phyloP scores from a whole-genome alignment of 306 rosid species.

The Cicer chorassanicum region DNA sequence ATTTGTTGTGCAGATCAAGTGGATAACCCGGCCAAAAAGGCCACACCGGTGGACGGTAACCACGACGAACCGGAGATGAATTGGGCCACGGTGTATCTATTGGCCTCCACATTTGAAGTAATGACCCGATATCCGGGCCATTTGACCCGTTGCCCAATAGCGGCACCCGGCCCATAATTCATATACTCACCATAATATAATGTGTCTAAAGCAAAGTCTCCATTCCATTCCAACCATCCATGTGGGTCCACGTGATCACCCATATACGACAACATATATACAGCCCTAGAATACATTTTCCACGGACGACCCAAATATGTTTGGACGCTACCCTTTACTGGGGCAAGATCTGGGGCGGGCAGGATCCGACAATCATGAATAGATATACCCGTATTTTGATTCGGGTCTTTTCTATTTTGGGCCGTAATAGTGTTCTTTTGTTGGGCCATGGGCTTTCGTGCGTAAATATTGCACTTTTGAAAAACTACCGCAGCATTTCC shows the following conservation, averaged over 20 bases:
- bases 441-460: slow-evolving; percentile 76
- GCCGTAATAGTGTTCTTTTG: slow-evolving; percentile 92
- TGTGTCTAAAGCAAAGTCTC: slow-evolving; percentile 64
- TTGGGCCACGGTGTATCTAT: slow-evolving; percentile 68
- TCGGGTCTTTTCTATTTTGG: slow-evolving; percentile 89
- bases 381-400: slow-evolving; percentile 93
- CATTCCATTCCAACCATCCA: slow-evolving; percentile 92
- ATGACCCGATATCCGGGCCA: slow-evolving; percentile 93
- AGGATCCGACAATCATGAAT: slow-evolving; percentile 77
- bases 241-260: slow-evolving; percentile 68
- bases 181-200: slow-evolving; percentile 89
- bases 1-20: slow-evolving; percentile 33
- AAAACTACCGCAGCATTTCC: slow-evolving; percentile 90
- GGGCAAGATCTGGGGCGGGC: slow-evolving; percentile 61
- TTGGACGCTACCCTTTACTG: slow-evolving; percentile 53
- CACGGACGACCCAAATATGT: slow-evolving; percentile 93
- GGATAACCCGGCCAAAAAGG: slow-evolving; percentile 74
- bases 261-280: slow-evolving; percentile 70
- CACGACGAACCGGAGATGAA: slow-evolving; percentile 85
- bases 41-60: slow-evolving; percentile 94
- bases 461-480: slow-evolving; percentile 75
- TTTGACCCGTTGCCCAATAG: slow-evolving; percentile 65
- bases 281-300: slow-evolving; percentile 76
- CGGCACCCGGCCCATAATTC: slow-evolving; percentile 88
- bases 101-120: slow-evolving; percentile 67